These are phyloP conservation scores for Akebia trifoliata DNA, from an alignment of 164 flowering plant species.

Conservation along the genomic window DNA sequence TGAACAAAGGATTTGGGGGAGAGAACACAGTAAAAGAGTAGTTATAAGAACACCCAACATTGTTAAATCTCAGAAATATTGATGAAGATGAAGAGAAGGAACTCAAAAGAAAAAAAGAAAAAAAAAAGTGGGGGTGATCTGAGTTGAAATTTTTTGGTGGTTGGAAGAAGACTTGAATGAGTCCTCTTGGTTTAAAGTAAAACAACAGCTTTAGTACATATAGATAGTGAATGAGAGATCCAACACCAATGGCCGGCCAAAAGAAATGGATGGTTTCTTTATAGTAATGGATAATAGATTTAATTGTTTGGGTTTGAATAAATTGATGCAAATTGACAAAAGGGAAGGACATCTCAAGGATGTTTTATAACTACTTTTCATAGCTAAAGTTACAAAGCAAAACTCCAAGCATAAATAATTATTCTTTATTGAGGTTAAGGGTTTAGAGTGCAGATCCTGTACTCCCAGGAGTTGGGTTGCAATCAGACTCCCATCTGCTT, in stretches of 20 bases:
- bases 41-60: constrained; percentile 9
- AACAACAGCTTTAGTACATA: constrained; percentile 9
- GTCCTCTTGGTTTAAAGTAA: no score
- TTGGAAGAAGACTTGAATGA: no score
- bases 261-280: neutral
- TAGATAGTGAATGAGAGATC: constrained; percentile 1
- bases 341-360: constrained; percentile 9
- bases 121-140: neutral
- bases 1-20: neutral
- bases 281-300: neutral
- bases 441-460: no score
- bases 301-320: neutral
- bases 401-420: constrained; percentile 6
- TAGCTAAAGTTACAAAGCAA: constrained; percentile 4
- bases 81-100: neutral
- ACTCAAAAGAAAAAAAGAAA: no score
- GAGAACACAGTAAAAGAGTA: constrained; percentile 8
- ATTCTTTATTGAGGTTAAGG: no score
- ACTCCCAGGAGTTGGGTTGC: no score
- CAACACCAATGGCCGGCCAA: constrained; percentile 15
- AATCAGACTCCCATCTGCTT: no score
- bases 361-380: neutral
- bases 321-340: constrained; percentile 13
- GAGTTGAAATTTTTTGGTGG: no score
- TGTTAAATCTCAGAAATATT: neutral